Evolutionary conservation across 768 basidiomycete species (phyloP).

Genomic region (Zangia roseola): DNA sequence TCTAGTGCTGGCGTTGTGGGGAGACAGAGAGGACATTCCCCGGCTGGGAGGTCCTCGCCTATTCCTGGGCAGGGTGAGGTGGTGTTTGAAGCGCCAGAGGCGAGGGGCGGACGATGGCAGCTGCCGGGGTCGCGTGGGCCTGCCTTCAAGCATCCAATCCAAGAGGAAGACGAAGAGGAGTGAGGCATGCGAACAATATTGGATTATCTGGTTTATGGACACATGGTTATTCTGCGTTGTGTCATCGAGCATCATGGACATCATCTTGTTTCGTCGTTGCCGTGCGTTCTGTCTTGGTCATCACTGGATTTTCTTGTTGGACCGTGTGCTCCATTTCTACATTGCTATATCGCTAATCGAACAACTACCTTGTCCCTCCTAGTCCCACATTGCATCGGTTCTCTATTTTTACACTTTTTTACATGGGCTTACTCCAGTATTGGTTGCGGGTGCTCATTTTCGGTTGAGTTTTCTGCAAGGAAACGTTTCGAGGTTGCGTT

Average conservation of each 20-base stretch:
- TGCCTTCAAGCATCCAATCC: slow-evolving; percentile 69
- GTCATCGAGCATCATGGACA: slow-evolving; percentile 13
- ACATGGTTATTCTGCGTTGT: slow-evolving; percentile 6
- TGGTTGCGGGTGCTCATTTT: slow-evolving; percentile 23
- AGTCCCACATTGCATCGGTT: neutral
- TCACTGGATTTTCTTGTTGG: slow-evolving; percentile 6
- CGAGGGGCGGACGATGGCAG: slow-evolving; percentile 61
- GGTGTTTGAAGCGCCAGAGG: slow-evolving; percentile 46
- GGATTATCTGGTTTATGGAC: slow-evolving; percentile 5
- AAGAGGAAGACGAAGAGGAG: slow-evolving; percentile 86
- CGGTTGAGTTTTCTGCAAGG: slow-evolving; percentile 2
- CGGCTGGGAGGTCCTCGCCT: slow-evolving; percentile 59
- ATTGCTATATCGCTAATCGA: slow-evolving; percentile 17
- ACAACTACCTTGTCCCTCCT: slow-evolving; percentile 7
- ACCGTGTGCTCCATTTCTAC: slow-evolving; percentile 3
- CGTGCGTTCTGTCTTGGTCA: slow-evolving; percentile 5
- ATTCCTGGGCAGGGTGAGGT: slow-evolving; percentile 48
- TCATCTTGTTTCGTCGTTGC: slow-evolving; percentile 3
- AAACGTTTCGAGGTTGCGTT: slow-evolving; percentile 1
- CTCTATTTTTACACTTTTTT: slow-evolving; percentile 1
- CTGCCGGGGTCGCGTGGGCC: slow-evolving; percentile 68
- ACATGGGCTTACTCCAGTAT: slow-evolving; percentile 14
- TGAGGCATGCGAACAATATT: slow-evolving; percentile 15
- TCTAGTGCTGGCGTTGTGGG: slow-evolving; percentile 28
- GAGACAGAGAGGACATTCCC: slow-evolving; percentile 54